phyloP scores from a whole-genome alignment of 345 rosid genomes.

The Eucalyptus melliodora region DNA sequence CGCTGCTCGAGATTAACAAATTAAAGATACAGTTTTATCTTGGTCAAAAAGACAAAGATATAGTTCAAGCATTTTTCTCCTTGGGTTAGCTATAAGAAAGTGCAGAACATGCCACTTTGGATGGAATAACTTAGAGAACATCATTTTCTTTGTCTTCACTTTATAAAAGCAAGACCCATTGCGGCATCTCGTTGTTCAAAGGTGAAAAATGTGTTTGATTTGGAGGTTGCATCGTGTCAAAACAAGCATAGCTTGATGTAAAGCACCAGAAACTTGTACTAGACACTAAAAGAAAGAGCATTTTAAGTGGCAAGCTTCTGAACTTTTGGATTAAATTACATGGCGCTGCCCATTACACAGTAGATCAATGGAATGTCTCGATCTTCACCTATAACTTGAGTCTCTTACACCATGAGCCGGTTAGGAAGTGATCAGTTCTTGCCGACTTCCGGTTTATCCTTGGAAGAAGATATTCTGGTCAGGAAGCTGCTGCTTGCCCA shows the following conservation, averaged over 20 bases:
- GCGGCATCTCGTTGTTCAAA: not conserved
- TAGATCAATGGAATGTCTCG: not conserved
- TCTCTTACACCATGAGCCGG: not conserved
- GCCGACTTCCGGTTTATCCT: not conserved
- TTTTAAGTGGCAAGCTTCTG: not conserved
- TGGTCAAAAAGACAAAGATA: not conserved
- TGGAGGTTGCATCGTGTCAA: not conserved
- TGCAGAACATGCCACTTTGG: not conserved
- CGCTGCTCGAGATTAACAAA: not conserved
- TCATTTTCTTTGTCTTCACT: not conserved
- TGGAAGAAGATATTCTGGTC: conserved; percentile 36
- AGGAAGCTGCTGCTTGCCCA: conserved; percentile 45
- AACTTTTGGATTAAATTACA: not conserved
- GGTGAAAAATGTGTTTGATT: not conserved
- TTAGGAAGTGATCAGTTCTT: not conserved
- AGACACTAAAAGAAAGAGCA: not conserved
- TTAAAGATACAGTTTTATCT: not conserved
- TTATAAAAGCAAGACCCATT: not conserved
- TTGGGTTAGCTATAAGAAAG: not conserved
- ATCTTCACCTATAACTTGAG: not conserved
- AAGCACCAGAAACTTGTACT: not conserved
- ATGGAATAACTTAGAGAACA: not conserved
- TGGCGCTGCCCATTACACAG: not conserved
- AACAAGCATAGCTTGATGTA: not conserved
- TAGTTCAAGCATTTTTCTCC: not conserved